Evolutionary conservation across 2,329 filamentous ascomycete species (phyloP).

Genomic region (Paecilomyces fulvus): DNA sequence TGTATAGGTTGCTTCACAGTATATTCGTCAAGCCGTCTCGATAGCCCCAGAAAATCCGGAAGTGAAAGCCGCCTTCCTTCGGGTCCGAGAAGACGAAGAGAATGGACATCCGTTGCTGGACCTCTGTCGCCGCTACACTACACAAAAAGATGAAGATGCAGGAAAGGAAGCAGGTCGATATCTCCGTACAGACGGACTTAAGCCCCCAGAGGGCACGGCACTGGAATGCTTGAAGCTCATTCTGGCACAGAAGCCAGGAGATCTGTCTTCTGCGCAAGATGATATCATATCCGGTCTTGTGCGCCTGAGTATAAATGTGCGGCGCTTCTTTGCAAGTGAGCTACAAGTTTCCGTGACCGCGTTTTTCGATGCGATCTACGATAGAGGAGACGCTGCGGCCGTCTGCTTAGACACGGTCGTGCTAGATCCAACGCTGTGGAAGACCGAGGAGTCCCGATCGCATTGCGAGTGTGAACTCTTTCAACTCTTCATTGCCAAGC

Average conservation of each 20-base stretch:
- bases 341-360: constrained; percentile 37
- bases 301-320: constrained; percentile 34
- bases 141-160: constrained; percentile 33
- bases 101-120: constrained; percentile 36
- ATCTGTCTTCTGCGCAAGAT: constrained; percentile 35
- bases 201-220: constrained; percentile 34
- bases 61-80: constrained; percentile 38
- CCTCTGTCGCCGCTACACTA: constrained; percentile 35
- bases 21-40: constrained; percentile 41
- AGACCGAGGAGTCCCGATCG: constrained; percentile 31
- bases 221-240: constrained; percentile 37
- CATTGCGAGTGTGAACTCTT: constrained; percentile 42
- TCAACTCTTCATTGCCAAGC: constrained; percentile 67
- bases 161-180: constrained; percentile 37
- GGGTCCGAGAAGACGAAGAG: constrained; percentile 35
- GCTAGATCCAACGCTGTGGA: constrained; percentile 38
- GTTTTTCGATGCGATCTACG: constrained; percentile 42
- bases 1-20: constrained; percentile 37
- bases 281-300: constrained; percentile 40
- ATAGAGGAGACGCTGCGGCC: constrained; percentile 39
- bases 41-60: constrained; percentile 37
- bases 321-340: constrained; percentile 34
- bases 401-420: constrained; percentile 40
- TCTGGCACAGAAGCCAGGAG: constrained; percentile 26
- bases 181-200: constrained; percentile 35